phyloP scores from a whole-genome alignment of 176 grass and related monocot species.

The Chloris gayana region DNA sequence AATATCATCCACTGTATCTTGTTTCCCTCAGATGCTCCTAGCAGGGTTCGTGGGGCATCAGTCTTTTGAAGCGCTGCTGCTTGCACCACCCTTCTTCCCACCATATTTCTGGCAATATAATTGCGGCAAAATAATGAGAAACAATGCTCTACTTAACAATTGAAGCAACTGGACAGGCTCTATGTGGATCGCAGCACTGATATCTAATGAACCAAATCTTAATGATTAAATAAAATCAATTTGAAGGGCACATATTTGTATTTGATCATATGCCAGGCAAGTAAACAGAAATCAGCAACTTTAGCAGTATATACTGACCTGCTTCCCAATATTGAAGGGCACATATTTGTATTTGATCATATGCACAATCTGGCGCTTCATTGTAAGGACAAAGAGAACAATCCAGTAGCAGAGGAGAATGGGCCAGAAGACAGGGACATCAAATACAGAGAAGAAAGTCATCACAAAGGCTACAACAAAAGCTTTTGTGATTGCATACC shows the following conservation, averaged over 20 bases:
- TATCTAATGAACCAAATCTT: background rate
- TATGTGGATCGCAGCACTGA: background rate
- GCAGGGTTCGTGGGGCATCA: slow-evolving; percentile 30
- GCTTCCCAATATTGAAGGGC: slow-evolving; percentile 79
- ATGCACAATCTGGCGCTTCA: slow-evolving; percentile 95
- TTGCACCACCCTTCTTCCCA: slow-evolving; percentile 65
- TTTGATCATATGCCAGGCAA: too few relatives aligned
- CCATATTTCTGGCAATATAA: slow-evolving; percentile 60
- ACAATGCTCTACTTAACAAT: background rate
- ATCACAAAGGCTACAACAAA: slow-evolving; percentile 86
- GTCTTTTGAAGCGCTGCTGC: slow-evolving; percentile 59
- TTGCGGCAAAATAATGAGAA: background rate
- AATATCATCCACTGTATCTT: slow-evolving; percentile 42
- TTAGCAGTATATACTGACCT: slow-evolving; percentile 50
- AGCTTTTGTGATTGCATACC: slow-evolving; percentile 97
- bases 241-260: too few relatives aligned
- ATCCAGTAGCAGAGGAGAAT: slow-evolving; percentile 95
- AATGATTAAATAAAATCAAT: background rate
- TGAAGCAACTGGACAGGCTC: background rate
- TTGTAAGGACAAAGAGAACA: slow-evolving; percentile 84
- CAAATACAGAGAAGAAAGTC: slow-evolving; percentile 97
- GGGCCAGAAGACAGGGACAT: slow-evolving; percentile 95
- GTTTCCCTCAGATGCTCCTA: slow-evolving; percentile 25
- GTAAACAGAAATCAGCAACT: background rate
- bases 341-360: slow-evolving; percentile 95